phyloP scores from a whole-genome alignment of 1,284 basidiomycete genomes.

The Trichosporon coremiiforme region DNA sequence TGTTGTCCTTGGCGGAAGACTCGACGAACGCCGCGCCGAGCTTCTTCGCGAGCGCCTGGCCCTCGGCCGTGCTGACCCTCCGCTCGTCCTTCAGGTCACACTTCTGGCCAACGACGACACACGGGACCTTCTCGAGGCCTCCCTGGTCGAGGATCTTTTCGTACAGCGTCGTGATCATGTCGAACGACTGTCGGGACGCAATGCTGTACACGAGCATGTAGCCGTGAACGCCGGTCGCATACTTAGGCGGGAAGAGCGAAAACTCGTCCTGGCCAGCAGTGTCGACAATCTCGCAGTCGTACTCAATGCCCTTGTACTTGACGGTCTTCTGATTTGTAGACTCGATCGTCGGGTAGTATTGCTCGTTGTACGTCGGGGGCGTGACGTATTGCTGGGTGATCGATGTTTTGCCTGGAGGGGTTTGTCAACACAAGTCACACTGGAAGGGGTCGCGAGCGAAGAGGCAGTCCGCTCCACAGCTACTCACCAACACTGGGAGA shows the following conservation, averaged over 20 bases:
- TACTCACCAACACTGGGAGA: conserved; percentile 74
- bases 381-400: conserved; percentile 74
- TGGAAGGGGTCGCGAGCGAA: background rate
- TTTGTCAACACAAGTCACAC: background rate
- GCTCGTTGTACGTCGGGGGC: conserved; percentile 68
- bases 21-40: conserved; percentile 81
- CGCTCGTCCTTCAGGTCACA: conserved; percentile 68
- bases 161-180: conserved; percentile 93
- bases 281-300: conserved; percentile 96
- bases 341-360: conserved; percentile 95
- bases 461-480: background rate
- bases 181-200: conserved; percentile 86
- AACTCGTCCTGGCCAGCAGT: conserved; percentile 97
- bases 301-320: conserved; percentile 79
- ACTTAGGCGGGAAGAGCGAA: conserved; percentile 77
- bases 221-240: conserved; percentile 79
- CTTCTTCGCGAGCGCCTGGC: conserved; percentile 70
- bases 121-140: conserved; percentile 84
- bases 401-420: conserved; percentile 70
- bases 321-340: conserved; percentile 82
- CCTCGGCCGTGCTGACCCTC: conserved; percentile 75
- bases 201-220: conserved; percentile 94
- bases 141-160: conserved; percentile 98
- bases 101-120: conserved; percentile 96
- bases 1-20: conserved; percentile 83